Conservation (phyloP, 768 basidiomycete species). For the Pleurotus ostreatus region DNA sequence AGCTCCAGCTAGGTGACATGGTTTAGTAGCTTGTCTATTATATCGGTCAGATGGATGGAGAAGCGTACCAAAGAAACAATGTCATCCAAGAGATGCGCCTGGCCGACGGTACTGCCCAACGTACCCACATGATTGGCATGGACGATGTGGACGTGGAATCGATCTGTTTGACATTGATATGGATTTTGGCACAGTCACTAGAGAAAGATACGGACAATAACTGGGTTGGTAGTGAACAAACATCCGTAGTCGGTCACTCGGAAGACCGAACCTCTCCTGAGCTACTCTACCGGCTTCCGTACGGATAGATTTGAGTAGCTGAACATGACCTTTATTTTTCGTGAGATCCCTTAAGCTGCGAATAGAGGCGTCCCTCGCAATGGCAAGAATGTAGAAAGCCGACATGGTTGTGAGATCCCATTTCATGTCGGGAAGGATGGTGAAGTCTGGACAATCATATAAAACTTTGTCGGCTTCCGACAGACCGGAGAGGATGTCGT, state of each 20-base stretch:
- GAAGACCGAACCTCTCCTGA: conserved; percentile 62
- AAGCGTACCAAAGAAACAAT: conserved; percentile 73
- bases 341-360: conserved; percentile 75
- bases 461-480: conserved; percentile 76
- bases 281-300: conserved; percentile 49
- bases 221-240: conserved; percentile 95
- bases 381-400: conserved; percentile 82
- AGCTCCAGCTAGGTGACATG: conserved; percentile 36
- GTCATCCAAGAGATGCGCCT: conserved; percentile 91
- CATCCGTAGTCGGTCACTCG: conserved; percentile 60
- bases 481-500: conserved; percentile 72
- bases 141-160: conserved; percentile 92
- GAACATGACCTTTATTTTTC: conserved; percentile 45
- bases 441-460: conserved; percentile 56
- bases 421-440: conserved; percentile 94
- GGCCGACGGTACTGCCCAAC: conserved; percentile 78
- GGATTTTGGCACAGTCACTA: too few species aligned
- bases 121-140: conserved; percentile 66
- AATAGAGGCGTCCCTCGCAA: conserved; percentile 60
- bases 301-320: conserved; percentile 63
- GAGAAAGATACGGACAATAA: conserved; percentile 63
- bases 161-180: conserved; percentile 46
- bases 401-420: conserved; percentile 82
- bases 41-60: background rate
- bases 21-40: background rate